Conservation (phyloP, 106 monocot species). For the Dendrobium huoshanense region DNA sequence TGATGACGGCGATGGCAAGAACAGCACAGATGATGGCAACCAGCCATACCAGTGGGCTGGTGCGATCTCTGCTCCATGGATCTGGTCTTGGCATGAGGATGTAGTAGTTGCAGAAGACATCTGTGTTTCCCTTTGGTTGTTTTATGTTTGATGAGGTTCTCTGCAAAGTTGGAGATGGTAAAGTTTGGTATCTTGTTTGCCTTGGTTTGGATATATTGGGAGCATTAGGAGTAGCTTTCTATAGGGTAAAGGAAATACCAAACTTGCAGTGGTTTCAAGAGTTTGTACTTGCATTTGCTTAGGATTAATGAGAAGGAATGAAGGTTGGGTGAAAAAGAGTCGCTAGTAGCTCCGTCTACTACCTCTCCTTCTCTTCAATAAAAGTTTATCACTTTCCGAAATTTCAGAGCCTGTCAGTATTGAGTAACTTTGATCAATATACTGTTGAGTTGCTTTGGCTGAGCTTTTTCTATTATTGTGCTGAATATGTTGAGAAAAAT, state of each 20-base stretch:
- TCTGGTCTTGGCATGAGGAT: background rate
- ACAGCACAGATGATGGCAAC: conserved; percentile 54
- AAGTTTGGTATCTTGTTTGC: conserved; percentile 39
- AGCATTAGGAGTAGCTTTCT: background rate
- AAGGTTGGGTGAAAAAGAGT: too few relatives aligned
- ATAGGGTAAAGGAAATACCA: conserved; percentile 6
- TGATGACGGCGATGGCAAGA: conserved; percentile 47
- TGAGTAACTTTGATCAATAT: too few relatives aligned
- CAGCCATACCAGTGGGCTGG: conserved; percentile 45
- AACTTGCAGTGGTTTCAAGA: background rate
- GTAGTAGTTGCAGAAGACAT: background rate
- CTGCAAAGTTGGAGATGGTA: background rate
- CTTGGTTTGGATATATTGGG: background rate
- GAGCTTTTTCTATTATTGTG: too few relatives aligned
- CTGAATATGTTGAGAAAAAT: too few relatives aligned
- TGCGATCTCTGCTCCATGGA: conserved; percentile 6
- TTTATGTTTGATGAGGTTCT: conserved; percentile 2
- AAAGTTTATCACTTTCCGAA: too few relatives aligned
- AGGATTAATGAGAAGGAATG: too few relatives aligned
- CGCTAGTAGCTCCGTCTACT: too few relatives aligned
- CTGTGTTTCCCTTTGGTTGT: background rate
- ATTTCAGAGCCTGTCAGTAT: too few relatives aligned
- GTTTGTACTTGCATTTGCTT: too few relatives aligned
- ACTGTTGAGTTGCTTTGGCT: too few relatives aligned
- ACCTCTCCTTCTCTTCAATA: too few relatives aligned